Evolutionary conservation across 2,329 filamentous ascomycete species (phyloP).

Genomic region (Colletotrichum sp.): DNA sequence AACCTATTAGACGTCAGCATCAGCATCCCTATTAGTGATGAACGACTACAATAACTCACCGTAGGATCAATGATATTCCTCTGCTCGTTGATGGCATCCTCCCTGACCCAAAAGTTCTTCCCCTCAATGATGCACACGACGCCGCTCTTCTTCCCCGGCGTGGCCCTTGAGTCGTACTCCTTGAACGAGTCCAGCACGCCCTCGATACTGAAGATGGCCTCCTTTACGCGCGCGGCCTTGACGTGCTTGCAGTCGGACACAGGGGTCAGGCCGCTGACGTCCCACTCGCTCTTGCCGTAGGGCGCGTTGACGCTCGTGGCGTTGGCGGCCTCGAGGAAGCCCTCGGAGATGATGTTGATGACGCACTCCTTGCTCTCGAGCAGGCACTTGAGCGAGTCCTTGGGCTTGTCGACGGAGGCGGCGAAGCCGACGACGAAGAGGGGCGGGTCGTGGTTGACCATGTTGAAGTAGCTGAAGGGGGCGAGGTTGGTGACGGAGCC

Average conservation of each 20-base stretch:
- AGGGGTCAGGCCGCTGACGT: constrained; percentile 73
- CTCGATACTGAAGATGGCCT: constrained; percentile 85
- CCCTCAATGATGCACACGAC: constrained; percentile 83
- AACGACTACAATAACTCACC: constrained; percentile 44
- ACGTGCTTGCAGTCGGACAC: constrained; percentile 69
- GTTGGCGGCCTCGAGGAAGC: constrained; percentile 88
- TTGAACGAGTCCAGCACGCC: constrained; percentile 75
- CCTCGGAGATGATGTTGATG: constrained; percentile 87
- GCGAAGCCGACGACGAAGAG: constrained; percentile 71
- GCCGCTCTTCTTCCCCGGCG: constrained; percentile 76
- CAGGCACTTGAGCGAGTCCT: constrained; percentile 82
- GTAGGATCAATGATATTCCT: constrained; percentile 75
- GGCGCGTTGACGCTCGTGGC: constrained; percentile 80
- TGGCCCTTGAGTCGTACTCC: constrained; percentile 78
- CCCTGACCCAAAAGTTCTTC: constrained; percentile 84
- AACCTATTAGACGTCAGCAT: constrained; percentile 46
- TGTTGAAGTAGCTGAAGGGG: constrained; percentile 85
- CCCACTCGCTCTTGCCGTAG: constrained; percentile 69
- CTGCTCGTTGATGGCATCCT: constrained; percentile 85
- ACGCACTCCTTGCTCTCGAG: constrained; percentile 75
- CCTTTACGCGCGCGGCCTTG: constrained; percentile 74
- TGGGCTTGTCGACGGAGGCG: constrained; percentile 56
- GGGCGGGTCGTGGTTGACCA: constrained; percentile 86
- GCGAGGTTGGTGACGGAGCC: constrained; percentile 74
- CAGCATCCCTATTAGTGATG: not conserved